Evolutionary conservation across 352 stramenopile genomes (phyloP), one percentile per base, ranked within the genome.

Genomic region (Globisporangium alternatum): DNA sequence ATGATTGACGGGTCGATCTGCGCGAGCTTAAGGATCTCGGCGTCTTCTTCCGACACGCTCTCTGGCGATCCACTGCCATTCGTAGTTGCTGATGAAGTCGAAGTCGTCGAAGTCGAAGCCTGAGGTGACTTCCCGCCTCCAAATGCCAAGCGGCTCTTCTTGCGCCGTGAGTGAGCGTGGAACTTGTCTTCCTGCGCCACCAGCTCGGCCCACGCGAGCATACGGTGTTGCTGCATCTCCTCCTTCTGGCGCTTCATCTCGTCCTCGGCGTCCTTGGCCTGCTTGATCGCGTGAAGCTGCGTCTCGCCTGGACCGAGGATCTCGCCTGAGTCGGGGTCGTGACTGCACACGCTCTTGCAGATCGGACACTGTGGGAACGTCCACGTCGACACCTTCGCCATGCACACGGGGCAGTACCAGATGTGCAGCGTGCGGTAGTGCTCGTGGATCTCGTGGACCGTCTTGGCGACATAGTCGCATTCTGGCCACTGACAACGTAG

Each of bases 381-480:
- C 37, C 75, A 86, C 19, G 74, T 89, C 43, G 70, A 83, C 1
- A 90, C 75, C 56, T 83, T 89, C 54, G 81, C 71, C 60, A 86
- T 72, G 33, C 85, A 94, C 56, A 94, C 85, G 7, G 84, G 83
- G 54, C 83, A 94, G 62, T 88, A 92, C 85, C 85, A 94, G 4
- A 86, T 60, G 66, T 94, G 85, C 13, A 65, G 21, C 8, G 71
- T 70, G 19, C 81, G 74, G 56, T 86, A 88, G 60, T 94, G 86
- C 21, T 94, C 79, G 65, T 93, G 86, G 37, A 91, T 88, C 33
- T 79, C 81, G 66, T 91, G 81, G n/a, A 88, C 77, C n/a, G 76
- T 83, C 19, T 70, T 73, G 19, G 80, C 80, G 4, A 79, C 62
- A 51, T 80, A 86, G 10, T 39, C 65, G 53, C 86, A 94, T 0